phyloP scores from a whole-genome alignment of 2,329 filamentous ascomycete genomes.

The Paraconiothyrium brasiliense region DNA sequence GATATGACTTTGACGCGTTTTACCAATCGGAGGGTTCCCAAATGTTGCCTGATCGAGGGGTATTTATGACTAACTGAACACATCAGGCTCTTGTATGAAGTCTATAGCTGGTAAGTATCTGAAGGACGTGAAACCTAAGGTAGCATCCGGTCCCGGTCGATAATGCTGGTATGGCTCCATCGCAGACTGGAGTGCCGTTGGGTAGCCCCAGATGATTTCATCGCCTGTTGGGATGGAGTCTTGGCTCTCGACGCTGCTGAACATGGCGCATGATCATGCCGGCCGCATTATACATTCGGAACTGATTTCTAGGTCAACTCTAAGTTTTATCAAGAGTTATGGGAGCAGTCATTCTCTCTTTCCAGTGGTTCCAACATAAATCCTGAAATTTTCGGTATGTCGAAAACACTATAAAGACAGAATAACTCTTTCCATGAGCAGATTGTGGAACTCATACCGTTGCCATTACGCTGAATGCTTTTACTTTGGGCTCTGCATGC shows the following conservation, averaged over 20 bases:
- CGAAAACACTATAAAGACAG: constrained; percentile 62
- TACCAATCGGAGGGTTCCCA: background rate
- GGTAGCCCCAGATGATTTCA: constrained; percentile 19
- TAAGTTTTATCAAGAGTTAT: constrained; percentile 17
- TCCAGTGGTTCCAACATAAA: constrained; percentile 35
- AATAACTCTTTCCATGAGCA: constrained; percentile 56
- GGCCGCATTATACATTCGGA: constrained; percentile 26
- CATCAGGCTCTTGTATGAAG: background rate
- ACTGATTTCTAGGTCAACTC: constrained; percentile 24
- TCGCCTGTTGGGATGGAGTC: constrained; percentile 21
- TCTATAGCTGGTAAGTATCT: background rate
- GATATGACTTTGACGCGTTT: background rate
- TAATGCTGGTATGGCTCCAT: constrained; percentile 20
- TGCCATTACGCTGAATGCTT: background rate
- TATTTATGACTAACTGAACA: background rate
- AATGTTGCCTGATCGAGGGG: background rate
- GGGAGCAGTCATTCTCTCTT: no score
- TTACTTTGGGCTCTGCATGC: background rate
- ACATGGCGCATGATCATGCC: constrained; percentile 26
- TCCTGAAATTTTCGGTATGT: constrained; percentile 69
- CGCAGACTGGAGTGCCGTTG: constrained; percentile 14
- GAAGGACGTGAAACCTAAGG: constrained; percentile 13
- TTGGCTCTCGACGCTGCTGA: constrained; percentile 21
- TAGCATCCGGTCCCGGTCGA: constrained; percentile 17
- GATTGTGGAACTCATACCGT: background rate